These are phyloP conservation scores for Cryomyces antarcticus DNA, from an alignment of 495 filamentous ascomycete species.

Conservation along the genomic window DNA sequence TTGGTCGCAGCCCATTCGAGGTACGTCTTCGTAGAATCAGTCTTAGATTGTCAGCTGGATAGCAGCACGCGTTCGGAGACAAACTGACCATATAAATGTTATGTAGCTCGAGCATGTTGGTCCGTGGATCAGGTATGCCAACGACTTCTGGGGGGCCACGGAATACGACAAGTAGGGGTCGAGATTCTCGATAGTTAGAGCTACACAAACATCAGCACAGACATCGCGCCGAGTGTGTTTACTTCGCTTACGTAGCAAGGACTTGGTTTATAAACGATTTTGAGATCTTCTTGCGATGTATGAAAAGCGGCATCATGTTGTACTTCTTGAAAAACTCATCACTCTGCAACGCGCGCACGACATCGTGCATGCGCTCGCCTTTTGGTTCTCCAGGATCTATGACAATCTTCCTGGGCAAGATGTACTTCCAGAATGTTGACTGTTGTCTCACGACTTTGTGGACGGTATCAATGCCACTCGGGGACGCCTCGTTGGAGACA, in stretches of 20 bases:
- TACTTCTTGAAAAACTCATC: slow-evolving; percentile 46
- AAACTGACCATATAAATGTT: slow-evolving; percentile 66
- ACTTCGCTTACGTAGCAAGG: slow-evolving; percentile 45
- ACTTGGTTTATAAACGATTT: slow-evolving; percentile 78
- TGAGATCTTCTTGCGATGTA: slow-evolving; percentile 48
- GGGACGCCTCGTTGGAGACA: slow-evolving; percentile 25
- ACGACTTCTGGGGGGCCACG: slow-evolving; percentile 50
- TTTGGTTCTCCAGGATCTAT: slow-evolving; percentile 18
- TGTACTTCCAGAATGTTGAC: slow-evolving; percentile 36
- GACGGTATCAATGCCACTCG: slow-evolving; percentile 26
- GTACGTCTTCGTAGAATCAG: slow-evolving; percentile 59
- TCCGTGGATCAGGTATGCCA: slow-evolving; percentile 43
- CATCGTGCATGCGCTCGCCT: slow-evolving; percentile 40
- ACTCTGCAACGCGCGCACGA: slow-evolving; percentile 54
- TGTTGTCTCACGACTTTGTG: slow-evolving; percentile 34
- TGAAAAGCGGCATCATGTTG: slow-evolving; percentile 52
- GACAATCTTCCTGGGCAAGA: slow-evolving; percentile 25
- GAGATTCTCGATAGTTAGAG: slow-evolving; percentile 28
- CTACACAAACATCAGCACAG: slow-evolving; percentile 14
- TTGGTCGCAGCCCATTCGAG: slow-evolving; percentile 58
- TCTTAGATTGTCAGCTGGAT: slow-evolving; percentile 29
- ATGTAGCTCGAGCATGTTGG: slow-evolving; percentile 55
- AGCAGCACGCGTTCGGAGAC: slow-evolving; percentile 20
- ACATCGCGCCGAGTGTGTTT: not conserved
- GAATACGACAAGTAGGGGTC: slow-evolving; percentile 53